Evolutionary conservation across 2,329 filamentous ascomycete genomes (phyloP).

Genomic region (Didymella keratinophila): DNA sequence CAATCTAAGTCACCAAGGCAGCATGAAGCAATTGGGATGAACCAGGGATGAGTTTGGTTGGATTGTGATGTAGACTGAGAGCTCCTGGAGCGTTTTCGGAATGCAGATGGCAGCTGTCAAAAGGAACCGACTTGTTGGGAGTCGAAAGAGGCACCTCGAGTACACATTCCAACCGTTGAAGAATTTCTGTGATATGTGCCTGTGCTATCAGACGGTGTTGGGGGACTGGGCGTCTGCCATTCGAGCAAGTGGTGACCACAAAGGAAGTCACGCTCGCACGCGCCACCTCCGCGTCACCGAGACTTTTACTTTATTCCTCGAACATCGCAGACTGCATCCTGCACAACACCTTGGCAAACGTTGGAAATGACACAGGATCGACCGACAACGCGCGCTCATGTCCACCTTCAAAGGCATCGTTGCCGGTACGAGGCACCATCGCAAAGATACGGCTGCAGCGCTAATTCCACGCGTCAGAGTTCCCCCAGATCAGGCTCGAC

Average conservation of each 20-base stretch:
- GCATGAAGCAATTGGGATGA: not conserved
- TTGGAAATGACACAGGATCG: conserved; percentile 7
- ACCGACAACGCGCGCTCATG: conserved; percentile 25
- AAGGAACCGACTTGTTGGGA: not conserved
- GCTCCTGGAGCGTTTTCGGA: no score
- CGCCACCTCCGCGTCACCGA: conserved; percentile 13
- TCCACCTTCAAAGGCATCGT: conserved; percentile 50
- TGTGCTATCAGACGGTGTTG: not conserved
- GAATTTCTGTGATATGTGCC: no score
- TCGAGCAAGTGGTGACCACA: not conserved
- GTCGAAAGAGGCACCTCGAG: not conserved
- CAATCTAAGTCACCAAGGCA: not conserved
- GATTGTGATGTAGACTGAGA: no score
- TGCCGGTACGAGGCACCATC: conserved; percentile 23
- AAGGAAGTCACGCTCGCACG: conserved; percentile 9
- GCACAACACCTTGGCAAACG: not conserved
- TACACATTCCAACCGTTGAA: not conserved
- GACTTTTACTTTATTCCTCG: not conserved
- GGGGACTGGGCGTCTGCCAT: not conserved
- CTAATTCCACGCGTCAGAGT: conserved; percentile 60
- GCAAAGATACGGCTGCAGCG: conserved; percentile 2
- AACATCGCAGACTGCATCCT: not conserved
- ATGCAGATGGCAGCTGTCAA: not conserved
- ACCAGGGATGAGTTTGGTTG: not conserved
- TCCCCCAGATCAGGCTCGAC: conserved; percentile 83